Base-by-base conservation (phyloP, 2,329 filamentous ascomycete genomes). In the Colletotrichum orchidophilum region DNA sequence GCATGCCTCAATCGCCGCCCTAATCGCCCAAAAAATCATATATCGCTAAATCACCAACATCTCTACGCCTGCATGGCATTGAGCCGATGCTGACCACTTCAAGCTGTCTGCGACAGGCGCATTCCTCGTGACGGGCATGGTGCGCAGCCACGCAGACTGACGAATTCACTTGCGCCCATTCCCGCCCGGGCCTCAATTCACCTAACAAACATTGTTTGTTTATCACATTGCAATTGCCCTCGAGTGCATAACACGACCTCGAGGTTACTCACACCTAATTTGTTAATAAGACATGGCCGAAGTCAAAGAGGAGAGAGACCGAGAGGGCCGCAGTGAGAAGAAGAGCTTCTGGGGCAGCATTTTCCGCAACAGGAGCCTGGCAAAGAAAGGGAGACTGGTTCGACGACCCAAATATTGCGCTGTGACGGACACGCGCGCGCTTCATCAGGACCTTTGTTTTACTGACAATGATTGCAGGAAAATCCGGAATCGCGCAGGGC, bases 281-380 rank as follows among this genome's bases (percentile, higher is more conserved):
- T 11, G 27, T 63, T 54, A 66, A 73, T 72, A 65, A 66, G 70
- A 55, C 74, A 81, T 81, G 80, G 77, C 80, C 62, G 79, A 80
- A 62, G 76, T 77, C 62, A 74, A 74, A 57, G 77, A 78, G 15
- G 68, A 33, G 53, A 53, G 58, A 49, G 58, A 69, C 26, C 58
- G 64, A 59, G 64, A 71, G 55, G 59, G 69, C 50, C 77, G 66
- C n/a, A 72, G 74, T 63, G 81, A 82, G 75, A 84, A 84, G 79
- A 85, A 83, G 75, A 80, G 83, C 59, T 85, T 88, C 72, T 85
- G 83, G 84, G 81, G 82, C 35, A 81, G 81, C 71, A 79, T 90
- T 66, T 82, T 90, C 74, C 84, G 87, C 73, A 84, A 81, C 72
- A 83, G 83, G 71, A 87, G 84, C 77, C 80, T 81, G 63, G 80